Evolutionary conservation across 2,329 filamentous ascomycete species (phyloP).

Genomic region (Leptographium lundbergii): DNA sequence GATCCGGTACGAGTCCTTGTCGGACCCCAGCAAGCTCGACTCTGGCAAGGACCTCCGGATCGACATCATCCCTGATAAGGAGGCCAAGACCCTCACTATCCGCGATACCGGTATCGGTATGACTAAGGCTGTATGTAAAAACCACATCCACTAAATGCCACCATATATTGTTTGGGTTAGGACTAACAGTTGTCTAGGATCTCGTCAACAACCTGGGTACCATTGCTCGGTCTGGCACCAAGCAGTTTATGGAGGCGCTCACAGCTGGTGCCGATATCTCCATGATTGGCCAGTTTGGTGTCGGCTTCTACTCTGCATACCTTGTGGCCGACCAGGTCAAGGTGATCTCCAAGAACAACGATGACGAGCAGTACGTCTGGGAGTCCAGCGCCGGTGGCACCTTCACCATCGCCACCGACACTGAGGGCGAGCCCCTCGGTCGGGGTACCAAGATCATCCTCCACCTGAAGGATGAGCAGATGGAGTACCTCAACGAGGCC

Average conservation of each 20-base stretch:
- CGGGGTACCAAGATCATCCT: constrained; percentile 97
- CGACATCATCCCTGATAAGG: constrained; percentile 97
- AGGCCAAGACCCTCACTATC: constrained; percentile 94
- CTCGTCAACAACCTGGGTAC: constrained; percentile 99
- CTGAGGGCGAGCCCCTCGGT: constrained; percentile 78
- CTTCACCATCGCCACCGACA: constrained; percentile 85
- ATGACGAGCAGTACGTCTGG: constrained; percentile 99
- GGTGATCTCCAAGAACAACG: constrained; percentile 97
- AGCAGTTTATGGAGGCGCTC: constrained; percentile 99
- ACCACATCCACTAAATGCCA: background rate
- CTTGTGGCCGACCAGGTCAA: constrained; percentile 94
- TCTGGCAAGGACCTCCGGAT: constrained; percentile 95
- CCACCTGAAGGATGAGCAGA: constrained; percentile 98
- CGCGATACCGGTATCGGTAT: constrained; percentile 98
- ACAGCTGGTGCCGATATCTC: constrained; percentile 97
- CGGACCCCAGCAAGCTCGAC: constrained; percentile 94
- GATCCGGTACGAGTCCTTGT: constrained; percentile 97
- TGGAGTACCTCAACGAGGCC: constrained; percentile 94
- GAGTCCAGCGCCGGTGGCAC: constrained; percentile 95
- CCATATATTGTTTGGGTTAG: background rate
- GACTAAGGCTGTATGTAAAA: constrained; percentile 88
- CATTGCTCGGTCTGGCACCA: constrained; percentile 96
- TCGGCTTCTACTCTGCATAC: constrained; percentile 99
- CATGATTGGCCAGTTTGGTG: constrained; percentile 99
- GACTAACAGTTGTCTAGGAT: constrained; percentile 41